These are phyloP conservation scores for Neonectria faginata DNA, from an alignment of 2,329 filamentous ascomycete species.

Conservation along the genomic window DNA sequence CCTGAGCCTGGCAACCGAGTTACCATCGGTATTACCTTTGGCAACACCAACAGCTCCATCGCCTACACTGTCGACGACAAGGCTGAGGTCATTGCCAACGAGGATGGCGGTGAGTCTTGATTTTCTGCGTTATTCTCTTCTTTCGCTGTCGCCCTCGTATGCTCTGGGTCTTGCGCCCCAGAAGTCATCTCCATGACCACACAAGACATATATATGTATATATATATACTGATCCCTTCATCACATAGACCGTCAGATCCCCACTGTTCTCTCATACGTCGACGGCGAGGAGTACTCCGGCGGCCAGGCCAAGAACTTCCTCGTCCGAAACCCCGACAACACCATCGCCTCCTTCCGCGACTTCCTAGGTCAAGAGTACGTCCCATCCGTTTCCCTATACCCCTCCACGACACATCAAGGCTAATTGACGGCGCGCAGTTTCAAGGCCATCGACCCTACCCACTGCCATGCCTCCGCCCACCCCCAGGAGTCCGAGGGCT, in stretches of 20 bases:
- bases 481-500: conserved; percentile 78
- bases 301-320: conserved; percentile 92
- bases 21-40: conserved; percentile 96
- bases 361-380: conserved; percentile 92
- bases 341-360: conserved; percentile 97
- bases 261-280: conserved; percentile 92
- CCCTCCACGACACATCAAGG: conserved; percentile 23
- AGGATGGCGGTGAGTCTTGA: conserved; percentile 83
- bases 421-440: conserved; percentile 59
- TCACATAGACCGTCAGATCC: conserved; percentile 89
- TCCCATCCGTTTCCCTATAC: background rate
- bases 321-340: conserved; percentile 92
- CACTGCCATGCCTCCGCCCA: conserved; percentile 95
- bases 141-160: background rate
- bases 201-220: background rate
- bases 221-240: conserved; percentile 29
- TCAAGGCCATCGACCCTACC: conserved; percentile 96
- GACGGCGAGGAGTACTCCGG: conserved; percentile 97
- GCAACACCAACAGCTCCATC: conserved; percentile 98
- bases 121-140: background rate
- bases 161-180: conserved; percentile 4
- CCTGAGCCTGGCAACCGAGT: conserved; percentile 69
- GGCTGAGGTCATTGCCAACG: conserved; percentile 97
- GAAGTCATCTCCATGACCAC: background rate
- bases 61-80: conserved; percentile 93